Percentiles rank a stretch among this genome's conserved stretches.
These are phyloP conservation scores for Polyporus arcularius DNA, from an alignment of 768 basidiomycete genomes.

Conservation along the genomic window DNA sequence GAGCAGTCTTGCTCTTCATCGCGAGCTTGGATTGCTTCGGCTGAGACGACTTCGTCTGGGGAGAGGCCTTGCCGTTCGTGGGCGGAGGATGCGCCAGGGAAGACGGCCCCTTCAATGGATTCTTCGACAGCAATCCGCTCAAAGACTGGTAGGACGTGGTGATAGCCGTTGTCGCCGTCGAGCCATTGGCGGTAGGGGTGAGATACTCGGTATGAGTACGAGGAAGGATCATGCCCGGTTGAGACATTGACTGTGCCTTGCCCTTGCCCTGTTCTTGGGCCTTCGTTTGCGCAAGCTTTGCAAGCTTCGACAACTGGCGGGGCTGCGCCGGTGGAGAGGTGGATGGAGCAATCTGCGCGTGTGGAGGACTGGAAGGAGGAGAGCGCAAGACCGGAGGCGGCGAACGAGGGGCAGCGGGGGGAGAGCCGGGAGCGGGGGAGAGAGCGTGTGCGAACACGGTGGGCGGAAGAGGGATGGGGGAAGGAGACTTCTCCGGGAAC, in stretches of 20 bases:
- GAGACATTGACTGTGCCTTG: constrained; percentile 24
- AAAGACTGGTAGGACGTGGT: constrained; percentile 80
- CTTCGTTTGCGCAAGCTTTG: constrained; percentile 69
- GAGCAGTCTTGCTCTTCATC: constrained; percentile 66
- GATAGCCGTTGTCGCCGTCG: constrained; percentile 82
- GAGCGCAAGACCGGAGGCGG: background rate
- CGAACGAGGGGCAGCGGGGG: background rate
- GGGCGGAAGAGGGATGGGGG: background rate
- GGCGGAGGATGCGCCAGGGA: constrained; percentile 23
- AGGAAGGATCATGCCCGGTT: constrained; percentile 37
- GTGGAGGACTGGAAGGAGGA: background rate
- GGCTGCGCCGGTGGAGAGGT: constrained; percentile 3
- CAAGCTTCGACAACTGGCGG: constrained; percentile 63
- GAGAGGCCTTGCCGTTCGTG: constrained; percentile 1
- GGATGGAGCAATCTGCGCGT: background rate
- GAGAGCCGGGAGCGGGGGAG: background rate
- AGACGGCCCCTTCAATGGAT: constrained; percentile 26
- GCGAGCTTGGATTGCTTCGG: constrained; percentile 72
- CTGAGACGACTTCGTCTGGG: constrained; percentile 26
- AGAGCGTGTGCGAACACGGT: background rate
- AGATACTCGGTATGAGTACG: constrained; percentile 65
- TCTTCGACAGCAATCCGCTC: constrained; percentile 49
- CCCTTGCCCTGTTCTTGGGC: constrained; percentile 32
- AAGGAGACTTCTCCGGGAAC: background rate
- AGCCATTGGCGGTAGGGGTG: constrained; percentile 78